phyloP scores from a whole-genome alignment of 1,139 yeast genomes.

The Magnusiomyces suaveolens region DNA sequence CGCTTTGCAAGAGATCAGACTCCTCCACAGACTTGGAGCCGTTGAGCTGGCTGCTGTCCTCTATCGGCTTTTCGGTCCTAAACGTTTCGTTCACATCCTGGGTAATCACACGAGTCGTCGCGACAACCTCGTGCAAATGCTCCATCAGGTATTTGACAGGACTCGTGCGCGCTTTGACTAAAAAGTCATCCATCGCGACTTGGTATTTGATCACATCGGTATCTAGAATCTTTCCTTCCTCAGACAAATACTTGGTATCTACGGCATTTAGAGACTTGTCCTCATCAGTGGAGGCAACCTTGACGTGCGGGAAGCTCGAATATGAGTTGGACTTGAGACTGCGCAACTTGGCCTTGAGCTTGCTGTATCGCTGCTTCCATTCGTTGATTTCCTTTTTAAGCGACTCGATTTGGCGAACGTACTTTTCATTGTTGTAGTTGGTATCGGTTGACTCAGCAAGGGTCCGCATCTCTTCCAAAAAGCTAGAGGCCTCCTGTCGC shows the following conservation, averaged over 20 bases:
- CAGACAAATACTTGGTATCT: constrained; percentile 4
- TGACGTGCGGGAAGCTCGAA: constrained; percentile 11
- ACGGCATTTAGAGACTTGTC: constrained; percentile 1
- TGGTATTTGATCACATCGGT: constrained; percentile 26
- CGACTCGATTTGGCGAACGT: constrained; percentile 24
- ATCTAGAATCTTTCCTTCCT: constrained; percentile 23
- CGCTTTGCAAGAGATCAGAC: constrained; percentile 19
- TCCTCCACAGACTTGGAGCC: background rate
- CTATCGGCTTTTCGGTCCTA: constrained; percentile 12
- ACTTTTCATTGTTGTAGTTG: constrained; percentile 21
- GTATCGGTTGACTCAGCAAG: constrained; percentile 29
- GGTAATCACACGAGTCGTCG: constrained; percentile 31
- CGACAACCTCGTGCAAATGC: constrained; percentile 29
- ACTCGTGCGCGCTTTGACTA: constrained; percentile 24
- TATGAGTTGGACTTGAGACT: constrained; percentile 25
- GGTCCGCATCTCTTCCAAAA: constrained; percentile 34
- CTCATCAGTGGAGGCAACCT: background rate
- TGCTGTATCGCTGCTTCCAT: constrained; percentile 32
- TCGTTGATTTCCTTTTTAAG: constrained; percentile 31
- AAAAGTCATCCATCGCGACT: constrained; percentile 29
- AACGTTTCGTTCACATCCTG: constrained; percentile 35
- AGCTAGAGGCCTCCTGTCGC: constrained; percentile 34
- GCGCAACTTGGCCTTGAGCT: constrained; percentile 28
- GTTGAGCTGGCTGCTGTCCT: background rate
- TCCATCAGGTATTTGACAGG: constrained; percentile 21